Evolutionary conservation across 768 basidiomycete species (phyloP), one percentile per base, ranked within the genome.

Genomic region (Mycena galericulata): DNA sequence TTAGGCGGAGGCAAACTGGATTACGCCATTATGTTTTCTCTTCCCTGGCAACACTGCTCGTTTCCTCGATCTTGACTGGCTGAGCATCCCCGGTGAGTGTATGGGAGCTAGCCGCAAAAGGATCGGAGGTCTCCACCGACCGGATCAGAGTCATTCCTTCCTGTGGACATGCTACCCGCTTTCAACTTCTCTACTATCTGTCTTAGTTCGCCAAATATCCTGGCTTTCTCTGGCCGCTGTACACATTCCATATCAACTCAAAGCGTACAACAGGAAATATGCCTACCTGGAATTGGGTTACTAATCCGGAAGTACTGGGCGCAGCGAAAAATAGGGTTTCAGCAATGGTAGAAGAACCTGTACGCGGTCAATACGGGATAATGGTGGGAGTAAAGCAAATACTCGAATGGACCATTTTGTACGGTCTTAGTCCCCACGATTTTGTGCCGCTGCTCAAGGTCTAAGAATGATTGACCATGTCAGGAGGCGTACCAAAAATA

Each of bases 261-360:
- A 14, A n/a, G 32, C 14, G n/a, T n/a, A 18, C 34, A 14, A 15
- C 49, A 51, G 17, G 50, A 30, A 41, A 41, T 50, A 38, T 2
- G 74, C 85, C 62, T 32, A 92, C 93, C 81, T 93, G 91, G 72
- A 91, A 90, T n/a, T 83, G 79, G 15, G 89, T 88, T 0, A 95
- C 92, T 10, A 88, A 83, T 0, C 90, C 93, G 0, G 93, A 95
- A 0, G 93, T 93, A 72, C 89, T 91, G 0, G 93, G 92, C 34
- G 92, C 84, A 2, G 91, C 90, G 75, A 88, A 95, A 75, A 96
- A 88, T 1, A 95, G 73, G 0, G 92, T 94, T 74, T 92, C 91
- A 11, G 51, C 12, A 29, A 58, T 53, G 40, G 27, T 32, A 24
- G 57, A 43, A 20, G 32, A 45, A 58, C 29, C 30, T 50, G 5